A percentile compares a stretch with the other conserved stretches of the same genome.
phyloP scores from a whole-genome alignment of 306 rosid species.

The Prunus mongolica region DNA sequence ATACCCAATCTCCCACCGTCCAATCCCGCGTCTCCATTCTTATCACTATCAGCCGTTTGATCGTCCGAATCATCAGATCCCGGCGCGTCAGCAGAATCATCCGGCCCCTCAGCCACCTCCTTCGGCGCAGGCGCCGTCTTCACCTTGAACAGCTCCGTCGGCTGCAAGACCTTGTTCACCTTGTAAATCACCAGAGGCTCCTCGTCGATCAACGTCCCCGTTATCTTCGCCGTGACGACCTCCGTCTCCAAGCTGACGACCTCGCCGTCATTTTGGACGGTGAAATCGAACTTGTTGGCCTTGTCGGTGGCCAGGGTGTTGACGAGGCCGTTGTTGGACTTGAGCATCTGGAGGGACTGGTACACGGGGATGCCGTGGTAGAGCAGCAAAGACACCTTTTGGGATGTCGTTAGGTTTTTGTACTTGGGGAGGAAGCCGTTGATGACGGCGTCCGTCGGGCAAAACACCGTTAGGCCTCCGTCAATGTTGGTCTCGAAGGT shows the following conservation, averaged over 20 bases:
- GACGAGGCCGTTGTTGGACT: slow-evolving; percentile 64
- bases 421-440: slow-evolving; percentile 54
- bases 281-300: slow-evolving; percentile 75
- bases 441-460: slow-evolving; percentile 63
- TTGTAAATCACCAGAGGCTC: slow-evolving; percentile 77
- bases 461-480: slow-evolving; percentile 86
- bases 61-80: slow-evolving; percentile 28
- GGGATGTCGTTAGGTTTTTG: slow-evolving; percentile 62
- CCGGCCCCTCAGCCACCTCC: slow-evolving; percentile 5
- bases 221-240: slow-evolving; percentile 48
- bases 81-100: slow-evolving; percentile 28
- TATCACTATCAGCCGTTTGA: slow-evolving; percentile 50
- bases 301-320: slow-evolving; percentile 86
- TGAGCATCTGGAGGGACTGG: slow-evolving; percentile 67
- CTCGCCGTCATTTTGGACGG: slow-evolving; percentile 74
- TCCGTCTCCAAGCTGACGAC: slow-evolving; percentile 63
- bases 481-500: slow-evolving; percentile 55
- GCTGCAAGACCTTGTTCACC: slow-evolving; percentile 68
- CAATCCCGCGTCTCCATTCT: slow-evolving; percentile 31
- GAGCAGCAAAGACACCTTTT: slow-evolving; percentile 53
- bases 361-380: slow-evolving; percentile 81
- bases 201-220: slow-evolving; percentile 69
- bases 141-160: slow-evolving; percentile 63
- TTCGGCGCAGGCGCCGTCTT: slow-evolving; percentile 15
- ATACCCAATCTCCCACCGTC: slow-evolving; percentile 36